Base-by-base conservation (phyloP, 148 eudicot species). In the Simmondsia chinensis region DNA sequence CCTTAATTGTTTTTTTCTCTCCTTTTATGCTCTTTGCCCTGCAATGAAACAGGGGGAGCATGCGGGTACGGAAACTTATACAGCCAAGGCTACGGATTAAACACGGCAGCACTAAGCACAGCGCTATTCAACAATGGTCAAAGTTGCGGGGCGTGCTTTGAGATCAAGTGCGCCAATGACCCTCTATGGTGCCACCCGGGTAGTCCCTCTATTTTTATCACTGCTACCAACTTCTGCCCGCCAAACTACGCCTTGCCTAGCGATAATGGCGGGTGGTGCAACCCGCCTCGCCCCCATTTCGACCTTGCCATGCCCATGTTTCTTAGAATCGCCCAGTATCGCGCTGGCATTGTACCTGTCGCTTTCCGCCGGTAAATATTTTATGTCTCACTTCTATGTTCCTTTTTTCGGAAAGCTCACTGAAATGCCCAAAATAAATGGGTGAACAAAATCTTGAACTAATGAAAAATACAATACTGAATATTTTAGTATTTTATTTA, bases 221-320 rank as follows among this genome's bases (percentile, higher is more conserved):
- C 96, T 0, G 96, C 96, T 0, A 86, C 96, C 1, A 86, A 86
- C 53, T 86, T 86, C 49, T 86, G 96, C 62, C 96, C 96, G 0
- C 96, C 96, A 0, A 86, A 86, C 35, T 86, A 38, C 29, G 96
- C 93, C 3, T 57, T 46, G 9, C 66, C 96, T 2, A 86, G 51
- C 42, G 96, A 86, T 54, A 69, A 82, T 50, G 96, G 96, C 16
- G 96, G 96, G 3, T 86, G 96, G 96, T 86, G 96, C 33, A 86
- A 86, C 70, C 96, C 96, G 1, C 96, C 96, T 7, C 72, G 96
- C 2, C 54, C 84, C 0, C 96, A 86, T 29, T 86, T 86, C 20
- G 96, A 86, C 54, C 87, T 86, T 19, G 93, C 96, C 10, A 86
- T 86, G 96, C 96, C 96, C 1, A 78, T 86, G 93, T 86, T 86